phyloP scores from a whole-genome alignment of 75 land plant species.

The Selaginella tamariscina region DNA sequence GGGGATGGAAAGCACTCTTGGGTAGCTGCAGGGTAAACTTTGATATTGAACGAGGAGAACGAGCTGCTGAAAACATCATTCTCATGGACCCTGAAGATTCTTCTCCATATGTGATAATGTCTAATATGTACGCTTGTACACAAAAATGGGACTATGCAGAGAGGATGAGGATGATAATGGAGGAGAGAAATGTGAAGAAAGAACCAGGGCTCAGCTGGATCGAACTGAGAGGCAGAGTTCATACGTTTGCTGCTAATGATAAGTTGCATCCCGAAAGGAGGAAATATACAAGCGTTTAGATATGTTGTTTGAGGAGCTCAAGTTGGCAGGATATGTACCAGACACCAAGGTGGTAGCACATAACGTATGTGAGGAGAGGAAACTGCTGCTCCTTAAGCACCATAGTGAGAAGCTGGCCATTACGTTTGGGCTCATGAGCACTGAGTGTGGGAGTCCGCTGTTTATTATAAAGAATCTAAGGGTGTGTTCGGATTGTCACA shows the following conservation, averaged over 20 bases:
- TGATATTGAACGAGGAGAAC: neutral
- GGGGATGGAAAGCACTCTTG: neutral
- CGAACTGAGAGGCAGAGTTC: neutral
- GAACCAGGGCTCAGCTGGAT: neutral
- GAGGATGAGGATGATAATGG: neutral
- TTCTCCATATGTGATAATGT: neutral
- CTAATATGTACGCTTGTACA: neutral
- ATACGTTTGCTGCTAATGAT: neutral
- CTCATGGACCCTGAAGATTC: neutral
- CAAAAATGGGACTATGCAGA: neutral
- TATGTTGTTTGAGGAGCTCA: neutral
- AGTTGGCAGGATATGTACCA: neutral
- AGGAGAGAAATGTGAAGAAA: neutral
- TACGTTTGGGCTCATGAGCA: neutral
- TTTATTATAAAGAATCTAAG: neutral
- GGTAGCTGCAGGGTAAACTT: neutral
- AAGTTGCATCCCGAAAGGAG: neutral
- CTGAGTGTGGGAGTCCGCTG: neutral
- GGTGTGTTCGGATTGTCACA: neutral
- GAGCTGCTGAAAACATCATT: neutral
- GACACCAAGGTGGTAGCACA: neutral
- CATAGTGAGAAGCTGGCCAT: neutral
- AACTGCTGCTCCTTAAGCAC: neutral
- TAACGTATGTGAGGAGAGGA: neutral
- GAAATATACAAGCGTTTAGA: neutral